These are phyloP conservation scores for Botrytis byssoidea DNA, from an alignment of 2,329 filamentous ascomycete species.

Conservation along the genomic window DNA sequence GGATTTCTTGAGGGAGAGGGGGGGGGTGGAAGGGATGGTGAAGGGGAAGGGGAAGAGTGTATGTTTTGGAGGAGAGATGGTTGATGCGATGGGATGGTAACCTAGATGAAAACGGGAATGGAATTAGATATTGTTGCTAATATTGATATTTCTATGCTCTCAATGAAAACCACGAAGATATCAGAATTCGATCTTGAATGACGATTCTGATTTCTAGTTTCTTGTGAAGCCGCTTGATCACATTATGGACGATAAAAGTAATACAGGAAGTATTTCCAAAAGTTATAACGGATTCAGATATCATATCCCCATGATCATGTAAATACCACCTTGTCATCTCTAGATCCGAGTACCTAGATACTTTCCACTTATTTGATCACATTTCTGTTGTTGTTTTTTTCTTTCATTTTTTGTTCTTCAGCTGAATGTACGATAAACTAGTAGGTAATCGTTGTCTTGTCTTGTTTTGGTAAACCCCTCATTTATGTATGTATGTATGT, in stretches of 20 bases:
- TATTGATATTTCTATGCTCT: not conserved
- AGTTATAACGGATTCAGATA: not conserved
- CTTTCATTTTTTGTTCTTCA: not conserved
- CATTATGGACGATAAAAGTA: not conserved
- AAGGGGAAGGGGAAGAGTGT: not conserved
- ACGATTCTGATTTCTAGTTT: not conserved
- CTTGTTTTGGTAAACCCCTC: not conserved
- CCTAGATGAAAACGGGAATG: not conserved
- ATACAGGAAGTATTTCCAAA: not conserved
- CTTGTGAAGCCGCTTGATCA: not conserved
- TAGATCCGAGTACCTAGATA: not conserved
- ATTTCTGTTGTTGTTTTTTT: not conserved
- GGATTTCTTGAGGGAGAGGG: constrained; percentile 28
- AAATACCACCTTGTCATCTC: not conserved
- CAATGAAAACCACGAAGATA: not conserved
- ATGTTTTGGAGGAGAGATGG: not conserved
- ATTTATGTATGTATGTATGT: not conserved
- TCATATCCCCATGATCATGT: too few species aligned
- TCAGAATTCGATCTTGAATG: not conserved
- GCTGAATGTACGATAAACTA: not conserved
- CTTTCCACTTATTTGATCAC: not conserved
- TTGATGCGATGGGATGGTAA: too few species aligned
- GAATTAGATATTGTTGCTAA: not conserved
- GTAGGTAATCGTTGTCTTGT: too few species aligned
- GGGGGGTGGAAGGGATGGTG: too few species aligned